Conservation (phyloP, 208 protist genomes). For the Trypanosoma avium region DNA sequence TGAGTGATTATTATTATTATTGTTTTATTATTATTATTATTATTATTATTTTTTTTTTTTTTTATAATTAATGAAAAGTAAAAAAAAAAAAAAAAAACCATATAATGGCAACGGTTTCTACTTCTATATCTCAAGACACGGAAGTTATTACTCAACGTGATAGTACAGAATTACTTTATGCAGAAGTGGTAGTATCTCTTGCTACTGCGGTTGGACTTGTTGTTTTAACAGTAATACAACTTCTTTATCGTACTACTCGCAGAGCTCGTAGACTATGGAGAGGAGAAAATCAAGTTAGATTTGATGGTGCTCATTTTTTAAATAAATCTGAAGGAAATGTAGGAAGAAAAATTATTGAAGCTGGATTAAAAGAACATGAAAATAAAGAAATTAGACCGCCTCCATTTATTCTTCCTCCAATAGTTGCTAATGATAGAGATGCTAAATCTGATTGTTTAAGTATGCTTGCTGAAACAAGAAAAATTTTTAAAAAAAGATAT, state of each 20-base stretch:
- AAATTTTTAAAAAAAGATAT: constrained; percentile 47
- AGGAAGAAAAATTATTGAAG: constrained; percentile 64
- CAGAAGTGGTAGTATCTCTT: constrained; percentile 74
- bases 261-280: constrained; percentile 50
- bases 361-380: constrained; percentile 61
- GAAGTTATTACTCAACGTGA: neutral
- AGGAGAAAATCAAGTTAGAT: constrained; percentile 69
- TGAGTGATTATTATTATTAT: too few species aligned
- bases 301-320: constrained; percentile 76
- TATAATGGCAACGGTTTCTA: neutral
- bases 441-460: constrained; percentile 62
- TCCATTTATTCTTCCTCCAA: constrained; percentile 55
- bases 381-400: constrained; percentile 62
- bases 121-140: neutral
- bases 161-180: constrained; percentile 46
- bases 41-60: neutral
- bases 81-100: too few species aligned
- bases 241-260: constrained; percentile 56
- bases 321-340: constrained; percentile 43
- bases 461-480: constrained; percentile 75
- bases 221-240: constrained; percentile 52
- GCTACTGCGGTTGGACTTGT: constrained; percentile 65
- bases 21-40: too few species aligned
- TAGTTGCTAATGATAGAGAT: constrained; percentile 70
- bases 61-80: too few species aligned